Percentiles rank a stretch among this genome's conserved stretches.
Conservation (phyloP, 192 early-diverging fungal genomes). For the Jimgerdemannia flammicorona region DNA sequence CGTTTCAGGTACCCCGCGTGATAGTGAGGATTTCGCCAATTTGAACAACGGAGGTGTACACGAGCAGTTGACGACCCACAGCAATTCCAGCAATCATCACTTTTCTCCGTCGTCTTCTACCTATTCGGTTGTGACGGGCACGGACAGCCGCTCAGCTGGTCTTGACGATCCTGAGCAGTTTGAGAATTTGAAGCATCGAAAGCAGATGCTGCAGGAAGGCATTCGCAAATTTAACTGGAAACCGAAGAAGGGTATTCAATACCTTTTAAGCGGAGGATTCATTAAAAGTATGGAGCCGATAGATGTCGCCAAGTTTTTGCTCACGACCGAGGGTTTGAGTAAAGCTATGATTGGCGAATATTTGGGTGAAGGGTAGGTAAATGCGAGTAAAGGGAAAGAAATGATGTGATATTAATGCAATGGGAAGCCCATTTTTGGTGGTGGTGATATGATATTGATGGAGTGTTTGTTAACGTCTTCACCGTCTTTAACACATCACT, state of each 20-base stretch:
- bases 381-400: neutral
- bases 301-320: conserved; percentile 75
- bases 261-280: conserved; percentile 61
- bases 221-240: conserved; percentile 83
- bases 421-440: too few relatives aligned
- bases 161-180: conserved; percentile 86
- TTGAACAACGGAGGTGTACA: conserved; percentile 1
- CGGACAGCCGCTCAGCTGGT: conserved; percentile 11
- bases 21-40: conserved; percentile 26
- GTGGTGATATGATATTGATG: too few relatives aligned
- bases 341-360: conserved; percentile 92
- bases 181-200: conserved; percentile 77
- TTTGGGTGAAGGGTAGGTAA: conserved; percentile 76
- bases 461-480: too few relatives aligned
- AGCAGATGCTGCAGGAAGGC: conserved; percentile 78
- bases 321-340: conserved; percentile 74
- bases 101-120: conserved; percentile 25
- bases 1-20: conserved; percentile 19
- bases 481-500: too few relatives aligned
- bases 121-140: conserved; percentile 2
- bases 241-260: conserved; percentile 85
- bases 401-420: neutral
- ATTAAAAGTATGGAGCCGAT: conserved; percentile 61
- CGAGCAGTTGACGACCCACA: conserved; percentile 11
- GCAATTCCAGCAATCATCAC: conserved; percentile 16